Conservation (phyloP, 768 basidiomycete species). For the Boletellus emodensis region DNA sequence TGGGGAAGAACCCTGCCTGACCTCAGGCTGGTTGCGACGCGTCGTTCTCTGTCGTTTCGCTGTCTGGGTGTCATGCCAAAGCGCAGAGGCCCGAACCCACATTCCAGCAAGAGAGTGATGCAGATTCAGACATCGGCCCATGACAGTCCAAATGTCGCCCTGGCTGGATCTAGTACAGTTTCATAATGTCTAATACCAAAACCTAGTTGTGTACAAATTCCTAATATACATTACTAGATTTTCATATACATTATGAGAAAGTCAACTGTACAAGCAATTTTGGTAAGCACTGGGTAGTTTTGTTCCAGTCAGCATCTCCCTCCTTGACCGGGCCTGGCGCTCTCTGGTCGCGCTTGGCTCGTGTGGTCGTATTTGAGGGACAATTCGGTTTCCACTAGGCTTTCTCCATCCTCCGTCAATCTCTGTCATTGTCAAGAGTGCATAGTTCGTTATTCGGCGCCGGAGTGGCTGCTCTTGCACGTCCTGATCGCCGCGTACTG, state of each 20-base stretch:
- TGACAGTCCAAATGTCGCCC: constrained; percentile 30
- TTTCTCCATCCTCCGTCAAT: constrained; percentile 17
- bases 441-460: no score
- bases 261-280: no score
- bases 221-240: no score
- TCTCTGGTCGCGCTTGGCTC: constrained; percentile 17
- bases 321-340: constrained; percentile 47
- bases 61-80: constrained; percentile 31
- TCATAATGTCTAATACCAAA: no score
- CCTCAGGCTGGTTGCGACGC: neutral
- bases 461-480: constrained; percentile 30
- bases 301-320: no score
- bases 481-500: constrained; percentile 41
- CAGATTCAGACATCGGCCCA: no score
- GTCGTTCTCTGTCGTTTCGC: neutral
- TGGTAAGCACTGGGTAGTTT: no score
- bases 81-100: constrained; percentile 66
- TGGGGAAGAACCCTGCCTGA: neutral
- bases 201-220: no score
- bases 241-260: no score
- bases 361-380: constrained; percentile 59
- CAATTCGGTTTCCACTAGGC: constrained; percentile 49
- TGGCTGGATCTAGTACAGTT: constrained; percentile 71
- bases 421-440: no score
- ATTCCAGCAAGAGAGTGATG: constrained; percentile 34